A percentile compares a stretch with the other conserved stretches of the same genome.
These are phyloP conservation scores for Fusarium napiforme DNA, from an alignment of 2,329 filamentous ascomycete species.

Conservation along the genomic window DNA sequence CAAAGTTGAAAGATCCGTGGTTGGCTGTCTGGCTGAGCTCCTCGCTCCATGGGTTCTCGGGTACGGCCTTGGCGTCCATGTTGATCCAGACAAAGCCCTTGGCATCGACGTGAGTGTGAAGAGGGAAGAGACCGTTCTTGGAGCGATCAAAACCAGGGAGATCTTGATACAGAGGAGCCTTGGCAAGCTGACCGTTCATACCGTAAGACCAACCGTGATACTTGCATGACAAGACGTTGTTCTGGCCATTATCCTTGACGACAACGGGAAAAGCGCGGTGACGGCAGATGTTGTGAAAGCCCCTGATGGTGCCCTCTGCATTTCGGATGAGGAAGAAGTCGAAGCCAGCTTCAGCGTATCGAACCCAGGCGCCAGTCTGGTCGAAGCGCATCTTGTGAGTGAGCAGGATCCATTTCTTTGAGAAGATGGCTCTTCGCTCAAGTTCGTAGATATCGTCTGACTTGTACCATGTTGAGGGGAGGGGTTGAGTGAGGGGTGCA, in stretches of 20 bases:
- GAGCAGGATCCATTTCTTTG: conserved; percentile 64
- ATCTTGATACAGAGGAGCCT: conserved; percentile 68
- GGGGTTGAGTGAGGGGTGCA: conserved; percentile 27
- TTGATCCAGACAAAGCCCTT: conserved; percentile 70
- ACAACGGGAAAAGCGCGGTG: conserved; percentile 70
- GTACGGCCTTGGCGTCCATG: conserved; percentile 58
- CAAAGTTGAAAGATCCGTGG: conserved; percentile 57
- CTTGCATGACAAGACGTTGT: conserved; percentile 65
- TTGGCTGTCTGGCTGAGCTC: conserved; percentile 56
- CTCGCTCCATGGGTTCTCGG: conserved; percentile 61
- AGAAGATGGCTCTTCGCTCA: conserved; percentile 67
- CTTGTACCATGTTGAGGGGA: conserved; percentile 57
- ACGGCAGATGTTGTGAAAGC: conserved; percentile 71
- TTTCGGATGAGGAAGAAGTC: conserved; percentile 65
- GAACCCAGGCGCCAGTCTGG: conserved; percentile 65
- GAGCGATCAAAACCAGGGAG: conserved; percentile 65
- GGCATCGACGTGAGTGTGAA: conserved; percentile 63
- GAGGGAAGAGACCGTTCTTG: conserved; percentile 64
- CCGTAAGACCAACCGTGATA: conserved; percentile 73
- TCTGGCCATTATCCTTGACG: conserved; percentile 59
- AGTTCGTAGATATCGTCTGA: conserved; percentile 65
- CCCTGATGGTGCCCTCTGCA: conserved; percentile 65
- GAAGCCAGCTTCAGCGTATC: conserved; percentile 65
- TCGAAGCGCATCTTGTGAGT: conserved; percentile 63
- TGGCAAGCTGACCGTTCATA: conserved; percentile 67